Conservation (phyloP, 2,329 filamentous ascomycete species). For the Colletotrichum abscissum region DNA sequence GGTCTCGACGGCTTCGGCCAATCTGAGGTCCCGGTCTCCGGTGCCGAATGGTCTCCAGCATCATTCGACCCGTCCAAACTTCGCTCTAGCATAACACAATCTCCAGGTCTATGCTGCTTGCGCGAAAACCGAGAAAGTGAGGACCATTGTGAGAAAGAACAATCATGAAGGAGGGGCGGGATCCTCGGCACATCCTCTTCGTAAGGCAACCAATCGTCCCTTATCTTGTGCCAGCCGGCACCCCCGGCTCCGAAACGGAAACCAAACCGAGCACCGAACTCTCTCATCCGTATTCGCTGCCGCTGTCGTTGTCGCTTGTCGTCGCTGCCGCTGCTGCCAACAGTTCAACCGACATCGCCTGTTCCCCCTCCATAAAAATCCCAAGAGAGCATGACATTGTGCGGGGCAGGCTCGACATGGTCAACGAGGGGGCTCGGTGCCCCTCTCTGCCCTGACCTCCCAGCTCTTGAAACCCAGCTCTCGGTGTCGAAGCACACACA, state of each 20-base stretch:
- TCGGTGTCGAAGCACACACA: constrained; percentile 15
- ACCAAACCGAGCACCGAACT: constrained; percentile 26
- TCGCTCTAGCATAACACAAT: not conserved
- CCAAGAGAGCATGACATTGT: not conserved
- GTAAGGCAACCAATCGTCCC: not conserved
- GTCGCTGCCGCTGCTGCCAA: not conserved
- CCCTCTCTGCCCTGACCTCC: constrained; percentile 4
- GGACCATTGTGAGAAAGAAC: not conserved
- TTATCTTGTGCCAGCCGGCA: not conserved
- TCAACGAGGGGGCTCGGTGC: constrained; percentile 10
- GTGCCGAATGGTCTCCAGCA: not conserved
- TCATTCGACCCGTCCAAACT: not conserved
- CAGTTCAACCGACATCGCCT: not conserved
- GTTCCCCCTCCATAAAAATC: not conserved
- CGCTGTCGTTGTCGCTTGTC: not conserved
- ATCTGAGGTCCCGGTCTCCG: constrained; percentile 26
- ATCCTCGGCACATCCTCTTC: constrained; percentile 21
- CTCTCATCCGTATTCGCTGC: constrained; percentile 14
- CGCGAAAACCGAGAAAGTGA: not conserved
- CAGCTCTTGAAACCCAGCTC: constrained; percentile 29
- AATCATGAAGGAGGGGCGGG: constrained; percentile 24
- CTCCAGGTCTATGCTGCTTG: not conserved
- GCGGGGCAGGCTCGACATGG: not conserved
- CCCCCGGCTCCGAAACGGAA: constrained; percentile 21
- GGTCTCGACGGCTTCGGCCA: constrained; percentile 11